Percentiles rank a stretch among this genome's conserved stretches.
phyloP scores from a whole-genome alignment of 2,329 filamentous ascomycete species.

The Fusarium sororula region DNA sequence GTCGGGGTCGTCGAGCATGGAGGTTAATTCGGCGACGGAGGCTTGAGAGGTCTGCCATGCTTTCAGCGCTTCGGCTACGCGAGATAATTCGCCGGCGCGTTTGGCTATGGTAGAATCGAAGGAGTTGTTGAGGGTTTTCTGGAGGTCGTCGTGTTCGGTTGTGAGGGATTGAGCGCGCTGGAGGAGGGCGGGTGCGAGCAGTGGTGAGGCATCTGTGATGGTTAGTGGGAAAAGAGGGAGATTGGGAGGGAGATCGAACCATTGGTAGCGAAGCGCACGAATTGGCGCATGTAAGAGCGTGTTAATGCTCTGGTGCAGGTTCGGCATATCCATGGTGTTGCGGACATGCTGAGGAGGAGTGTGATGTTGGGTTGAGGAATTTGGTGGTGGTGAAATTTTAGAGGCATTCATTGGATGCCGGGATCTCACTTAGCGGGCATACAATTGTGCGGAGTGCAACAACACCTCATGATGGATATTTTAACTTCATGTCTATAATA shows the following conservation, averaged over 20 bases:
- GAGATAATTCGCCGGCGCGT: conserved; percentile 68
- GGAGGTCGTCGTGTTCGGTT: conserved; percentile 66
- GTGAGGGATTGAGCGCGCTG: conserved; percentile 67
- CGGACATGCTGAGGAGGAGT: conserved; percentile 42
- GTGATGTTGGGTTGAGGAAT: not conserved
- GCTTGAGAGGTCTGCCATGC: conserved; percentile 66
- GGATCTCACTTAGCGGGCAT: not conserved
- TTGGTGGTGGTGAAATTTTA: conserved; percentile 31
- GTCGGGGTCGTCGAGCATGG: conserved; percentile 56
- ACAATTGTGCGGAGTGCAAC: conserved; percentile 7
- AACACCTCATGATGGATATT: not conserved
- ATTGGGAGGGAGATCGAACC: conserved; percentile 22
- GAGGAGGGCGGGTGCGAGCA: conserved; percentile 65
- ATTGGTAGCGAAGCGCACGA: conserved; percentile 47
- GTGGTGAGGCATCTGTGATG: conserved; percentile 28
- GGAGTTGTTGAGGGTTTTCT: conserved; percentile 57
- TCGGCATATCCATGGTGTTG: conserved; percentile 50
- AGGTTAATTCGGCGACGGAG: conserved; percentile 63
- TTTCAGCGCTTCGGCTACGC: conserved; percentile 65
- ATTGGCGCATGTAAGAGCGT: conserved; percentile 37
- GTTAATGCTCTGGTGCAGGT: conserved; percentile 47
- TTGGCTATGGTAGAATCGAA: conserved; percentile 69
- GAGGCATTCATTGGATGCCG: conserved; percentile 15
- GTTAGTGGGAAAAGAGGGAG: not conserved
- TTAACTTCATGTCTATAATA: fast-evolving